A percentile compares a stretch with the other conserved stretches of the same genome.
phyloP scores from a whole-genome alignment of 805 yeast species.

The Metschnikowia lochheadii region DNA sequence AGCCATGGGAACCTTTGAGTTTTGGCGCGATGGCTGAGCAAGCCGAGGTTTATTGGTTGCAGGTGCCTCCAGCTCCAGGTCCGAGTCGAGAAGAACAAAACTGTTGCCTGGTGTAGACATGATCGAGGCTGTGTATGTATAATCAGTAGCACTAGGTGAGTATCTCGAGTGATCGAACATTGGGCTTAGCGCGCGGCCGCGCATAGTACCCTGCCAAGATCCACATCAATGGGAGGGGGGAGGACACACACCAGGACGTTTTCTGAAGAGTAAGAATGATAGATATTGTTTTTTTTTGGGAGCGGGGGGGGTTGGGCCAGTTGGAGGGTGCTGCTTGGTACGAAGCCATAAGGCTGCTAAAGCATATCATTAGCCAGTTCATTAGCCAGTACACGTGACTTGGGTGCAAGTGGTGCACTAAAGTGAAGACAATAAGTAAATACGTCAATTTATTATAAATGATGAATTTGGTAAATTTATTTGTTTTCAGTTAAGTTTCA shows the following conservation, averaged over 20 bases:
- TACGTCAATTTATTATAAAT: no score
- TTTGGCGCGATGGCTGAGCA: neutral
- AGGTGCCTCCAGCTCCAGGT: slow-evolving; percentile 11
- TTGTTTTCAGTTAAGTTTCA: no score
- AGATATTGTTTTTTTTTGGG: no score
- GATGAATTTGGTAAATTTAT: no score
- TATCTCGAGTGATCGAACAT: neutral
- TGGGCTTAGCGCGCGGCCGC: neutral
- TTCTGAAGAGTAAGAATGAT: no score
- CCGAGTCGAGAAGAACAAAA: slow-evolving; percentile 16
- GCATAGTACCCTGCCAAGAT: neutral
- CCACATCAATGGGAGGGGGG: neutral
- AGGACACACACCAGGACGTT: neutral
- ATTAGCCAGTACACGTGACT: no score
- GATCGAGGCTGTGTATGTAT: neutral
- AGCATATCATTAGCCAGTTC: no score
- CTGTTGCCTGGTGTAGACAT: slow-evolving; percentile 5
- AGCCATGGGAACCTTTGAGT: slow-evolving; percentile 4
- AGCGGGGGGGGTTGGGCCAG: no score
- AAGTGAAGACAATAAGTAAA: no score
- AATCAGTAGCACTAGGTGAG: neutral
- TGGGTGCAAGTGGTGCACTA: no score
- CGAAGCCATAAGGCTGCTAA: no score
- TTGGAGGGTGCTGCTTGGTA: no score
- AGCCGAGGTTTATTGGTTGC: slow-evolving; percentile 11